Conservation (phyloP, 2,329 filamentous ascomycete genomes). For the Ophiosphaerella herpotricha region DNA sequence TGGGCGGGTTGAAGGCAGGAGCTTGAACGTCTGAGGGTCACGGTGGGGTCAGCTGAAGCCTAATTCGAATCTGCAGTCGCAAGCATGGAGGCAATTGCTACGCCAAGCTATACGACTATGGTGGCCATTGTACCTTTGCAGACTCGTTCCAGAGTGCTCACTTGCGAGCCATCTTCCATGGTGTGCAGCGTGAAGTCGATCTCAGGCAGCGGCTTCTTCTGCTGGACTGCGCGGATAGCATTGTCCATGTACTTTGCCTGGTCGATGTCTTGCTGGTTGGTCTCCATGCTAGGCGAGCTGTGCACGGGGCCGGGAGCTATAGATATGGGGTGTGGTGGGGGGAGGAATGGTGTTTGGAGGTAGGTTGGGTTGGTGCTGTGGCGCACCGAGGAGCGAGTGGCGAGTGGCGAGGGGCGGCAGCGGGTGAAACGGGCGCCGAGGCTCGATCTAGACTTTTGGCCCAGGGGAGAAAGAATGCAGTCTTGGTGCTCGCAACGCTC, state of each 20-base stretch:
- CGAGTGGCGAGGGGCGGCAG: constrained; percentile 39
- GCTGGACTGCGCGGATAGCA: constrained; percentile 85
- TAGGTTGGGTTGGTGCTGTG: constrained; percentile 35
- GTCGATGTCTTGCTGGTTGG: constrained; percentile 39
- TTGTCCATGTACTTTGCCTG: constrained; percentile 69
- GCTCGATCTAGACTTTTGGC: constrained; percentile 19
- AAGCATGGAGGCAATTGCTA: constrained; percentile 3
- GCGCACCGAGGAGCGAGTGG: constrained; percentile 33
- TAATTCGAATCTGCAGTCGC: constrained; percentile 14
- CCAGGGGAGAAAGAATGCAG: constrained; percentile 14
- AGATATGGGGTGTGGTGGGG: not conserved
- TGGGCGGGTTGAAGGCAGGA: constrained; percentile 88
- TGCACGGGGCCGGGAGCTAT: constrained; percentile 23
- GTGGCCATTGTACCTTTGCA: constrained; percentile 79
- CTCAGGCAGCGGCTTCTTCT: constrained; percentile 95
- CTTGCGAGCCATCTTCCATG: constrained; percentile 96
- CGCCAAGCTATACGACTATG: not conserved
- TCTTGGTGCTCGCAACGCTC: constrained; percentile 5
- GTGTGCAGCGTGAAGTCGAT: constrained; percentile 98
- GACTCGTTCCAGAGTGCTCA: constrained; percentile 93
- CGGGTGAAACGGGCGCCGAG: constrained; percentile 37
- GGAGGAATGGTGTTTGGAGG: constrained; percentile 25
- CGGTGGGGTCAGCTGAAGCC: constrained; percentile 30
- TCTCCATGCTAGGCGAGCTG: constrained; percentile 41
- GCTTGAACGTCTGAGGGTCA: constrained; percentile 83